These are phyloP conservation scores for Salvia miltiorrhiza DNA, from an alignment of 257 asterid species.

Conservation along the genomic window DNA sequence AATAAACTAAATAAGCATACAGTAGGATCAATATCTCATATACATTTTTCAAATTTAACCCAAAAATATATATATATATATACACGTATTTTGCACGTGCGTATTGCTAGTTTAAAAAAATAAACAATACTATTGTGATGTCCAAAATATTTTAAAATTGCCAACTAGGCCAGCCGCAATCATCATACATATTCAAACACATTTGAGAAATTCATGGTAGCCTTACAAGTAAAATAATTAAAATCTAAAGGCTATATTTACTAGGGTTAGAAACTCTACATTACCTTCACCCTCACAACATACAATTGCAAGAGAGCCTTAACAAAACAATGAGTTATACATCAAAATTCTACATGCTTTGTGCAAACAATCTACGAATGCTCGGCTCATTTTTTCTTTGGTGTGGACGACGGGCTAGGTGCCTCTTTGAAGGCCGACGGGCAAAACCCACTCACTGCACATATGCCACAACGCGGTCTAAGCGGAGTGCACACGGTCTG, in stretches of 20 bases:
- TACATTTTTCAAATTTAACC: no score
- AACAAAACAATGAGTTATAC: constrained; percentile 3
- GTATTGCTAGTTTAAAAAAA: no score
- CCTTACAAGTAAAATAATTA: not conserved
- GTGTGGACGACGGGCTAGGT: constrained; percentile 48
- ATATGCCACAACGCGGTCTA: constrained; percentile 76
- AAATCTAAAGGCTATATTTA: not conserved
- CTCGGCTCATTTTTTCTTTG: constrained; percentile 33
- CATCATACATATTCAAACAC: no score
- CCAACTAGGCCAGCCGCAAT: no score
- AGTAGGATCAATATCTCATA: no score
- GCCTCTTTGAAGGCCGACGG: constrained; percentile 85
- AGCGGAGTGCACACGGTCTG: constrained; percentile 90
- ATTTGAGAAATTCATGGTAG: no score
- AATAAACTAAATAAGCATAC: no score
- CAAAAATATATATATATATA: no score
- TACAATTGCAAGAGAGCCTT: not conserved
- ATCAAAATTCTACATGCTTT: no score
- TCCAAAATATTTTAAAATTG: no score
- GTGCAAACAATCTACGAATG: not conserved
- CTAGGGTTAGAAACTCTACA: not conserved
- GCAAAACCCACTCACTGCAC: constrained; percentile 62
- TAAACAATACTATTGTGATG: no score
- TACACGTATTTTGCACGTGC: no score
- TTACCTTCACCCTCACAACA: not conserved